A percentile compares a stretch with the other conserved stretches of the same genome.
These are phyloP conservation scores for Dalechampia spathulata DNA, from an alignment of 441 rosid species.

Conservation along the genomic window DNA sequence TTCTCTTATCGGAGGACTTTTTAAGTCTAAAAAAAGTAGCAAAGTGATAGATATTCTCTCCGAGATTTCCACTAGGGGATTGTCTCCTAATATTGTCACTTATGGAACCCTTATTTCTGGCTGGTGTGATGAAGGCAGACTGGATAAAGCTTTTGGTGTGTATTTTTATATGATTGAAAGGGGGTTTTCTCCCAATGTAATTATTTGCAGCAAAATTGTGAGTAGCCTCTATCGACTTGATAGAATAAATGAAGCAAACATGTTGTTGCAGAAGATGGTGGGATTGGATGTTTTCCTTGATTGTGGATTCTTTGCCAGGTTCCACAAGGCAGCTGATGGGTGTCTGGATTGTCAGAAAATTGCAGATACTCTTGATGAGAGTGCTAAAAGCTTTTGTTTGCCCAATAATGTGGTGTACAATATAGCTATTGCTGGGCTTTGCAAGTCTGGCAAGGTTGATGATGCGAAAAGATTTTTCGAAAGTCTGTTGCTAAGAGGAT, in stretches of 20 bases:
- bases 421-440: constrained; percentile 59
- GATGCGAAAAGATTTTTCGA: constrained; percentile 49
- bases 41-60: constrained; percentile 35
- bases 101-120: constrained; percentile 56
- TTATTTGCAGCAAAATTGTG: constrained; percentile 65
- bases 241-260: constrained; percentile 60
- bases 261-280: constrained; percentile 50
- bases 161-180: constrained; percentile 58
- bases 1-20: constrained; percentile 56
- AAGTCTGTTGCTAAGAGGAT: constrained; percentile 35
- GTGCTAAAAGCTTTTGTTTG: constrained; percentile 33
- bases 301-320: constrained; percentile 21
- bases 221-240: constrained; percentile 47
- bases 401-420: constrained; percentile 58
- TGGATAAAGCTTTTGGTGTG: constrained; percentile 47
- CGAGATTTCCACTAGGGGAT: constrained; percentile 33
- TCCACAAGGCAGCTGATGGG: constrained; percentile 18
- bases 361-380: constrained; percentile 32
- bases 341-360: constrained; percentile 37
- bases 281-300: constrained; percentile 37
- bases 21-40: constrained; percentile 34
- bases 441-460: constrained; percentile 57
- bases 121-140: constrained; percentile 56
- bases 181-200: constrained; percentile 45
- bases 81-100: constrained; percentile 47